Conservation (phyloP, 306 rosid genomes). For the Amphicarpaea edgeworthii region DNA sequence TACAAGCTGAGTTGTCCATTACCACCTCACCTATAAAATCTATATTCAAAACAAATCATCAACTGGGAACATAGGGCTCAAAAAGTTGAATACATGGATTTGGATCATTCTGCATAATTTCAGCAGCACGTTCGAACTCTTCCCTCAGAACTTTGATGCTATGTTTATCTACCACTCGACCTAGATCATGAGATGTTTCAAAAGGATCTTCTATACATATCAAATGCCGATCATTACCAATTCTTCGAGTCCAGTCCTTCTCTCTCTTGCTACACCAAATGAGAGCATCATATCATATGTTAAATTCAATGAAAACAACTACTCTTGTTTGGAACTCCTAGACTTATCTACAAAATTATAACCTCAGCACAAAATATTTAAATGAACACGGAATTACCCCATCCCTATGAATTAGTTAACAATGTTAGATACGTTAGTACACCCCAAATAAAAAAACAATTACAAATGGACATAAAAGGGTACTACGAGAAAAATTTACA, state of each 20-base stretch:
- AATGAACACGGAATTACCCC: neutral
- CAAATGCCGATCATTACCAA: slow-evolving; percentile 92
- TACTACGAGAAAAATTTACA: neutral
- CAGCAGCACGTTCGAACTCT: slow-evolving; percentile 97
- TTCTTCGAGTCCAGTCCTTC: slow-evolving; percentile 96
- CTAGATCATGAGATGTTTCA: slow-evolving; percentile 90
- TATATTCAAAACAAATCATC: slow-evolving; percentile 44
- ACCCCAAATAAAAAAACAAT: neutral
- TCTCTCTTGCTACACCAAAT: slow-evolving; percentile 71
- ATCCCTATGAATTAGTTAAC: neutral
- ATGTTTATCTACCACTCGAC: slow-evolving; percentile 89
- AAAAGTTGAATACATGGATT: slow-evolving; percentile 88
- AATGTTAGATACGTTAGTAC: too few species aligned
- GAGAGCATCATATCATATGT: neutral
- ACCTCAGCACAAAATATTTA: neutral
- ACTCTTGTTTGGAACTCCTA: neutral
- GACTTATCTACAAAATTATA: neutral
- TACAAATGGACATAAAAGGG: neutral
- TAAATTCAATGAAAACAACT: neutral
- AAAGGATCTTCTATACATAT: slow-evolving; percentile 99
- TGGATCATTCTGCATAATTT: slow-evolving; percentile 78
- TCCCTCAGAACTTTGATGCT: slow-evolving; percentile 93
- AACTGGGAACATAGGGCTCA: slow-evolving; percentile 68
- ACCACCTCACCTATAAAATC: slow-evolving; percentile 51
- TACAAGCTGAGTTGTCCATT: slow-evolving; percentile 47